phyloP scores from a whole-genome alignment of 2,329 filamentous ascomycete genomes.

The Calonectria pseudoturangicola region DNA sequence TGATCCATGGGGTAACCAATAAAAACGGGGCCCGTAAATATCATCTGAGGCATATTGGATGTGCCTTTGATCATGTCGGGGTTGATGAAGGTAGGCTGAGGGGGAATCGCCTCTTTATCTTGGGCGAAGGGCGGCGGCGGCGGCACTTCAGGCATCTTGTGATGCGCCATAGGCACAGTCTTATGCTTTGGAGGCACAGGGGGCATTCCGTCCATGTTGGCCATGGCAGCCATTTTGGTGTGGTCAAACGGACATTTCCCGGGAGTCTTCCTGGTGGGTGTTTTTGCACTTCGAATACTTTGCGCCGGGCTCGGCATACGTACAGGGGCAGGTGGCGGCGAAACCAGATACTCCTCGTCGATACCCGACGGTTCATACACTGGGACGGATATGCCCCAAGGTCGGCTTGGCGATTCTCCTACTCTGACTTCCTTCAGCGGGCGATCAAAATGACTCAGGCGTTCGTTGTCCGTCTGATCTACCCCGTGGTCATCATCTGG shows the following conservation, averaged over 20 bases:
- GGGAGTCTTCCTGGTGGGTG: slow-evolving; percentile 55
- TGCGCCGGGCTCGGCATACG: slow-evolving; percentile 65
- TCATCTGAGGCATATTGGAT: slow-evolving; percentile 76
- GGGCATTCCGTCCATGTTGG: slow-evolving; percentile 58
- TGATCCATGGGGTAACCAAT: slow-evolving; percentile 92
- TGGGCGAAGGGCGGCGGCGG: slow-evolving; percentile 43
- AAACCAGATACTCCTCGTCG: slow-evolving; percentile 66
- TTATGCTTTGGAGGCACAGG: slow-evolving; percentile 43
- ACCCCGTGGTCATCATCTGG: slow-evolving; percentile 57
- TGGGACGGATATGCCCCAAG: slow-evolving; percentile 93
- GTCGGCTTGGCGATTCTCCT: slow-evolving; percentile 92
- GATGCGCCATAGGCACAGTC: slow-evolving; percentile 38
- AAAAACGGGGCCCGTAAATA: slow-evolving; percentile 95
- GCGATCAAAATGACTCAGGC: slow-evolving; percentile 86
- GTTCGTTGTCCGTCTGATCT: slow-evolving; percentile 69
- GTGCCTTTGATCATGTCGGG: slow-evolving; percentile 60
- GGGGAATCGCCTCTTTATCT: slow-evolving; percentile 47
- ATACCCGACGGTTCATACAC: slow-evolving; percentile 66
- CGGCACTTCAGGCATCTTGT: slow-evolving; percentile 38
- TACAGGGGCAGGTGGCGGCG: slow-evolving; percentile 75
- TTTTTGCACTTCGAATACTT: slow-evolving; percentile 50
- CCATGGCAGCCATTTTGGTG: slow-evolving; percentile 63
- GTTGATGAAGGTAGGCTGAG: slow-evolving; percentile 73
- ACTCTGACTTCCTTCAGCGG: slow-evolving; percentile 92
- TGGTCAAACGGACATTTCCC: slow-evolving; percentile 78